phyloP scores from a whole-genome alignment of 169 alveolate genomes.

The Plasmodium coatneyi region DNA sequence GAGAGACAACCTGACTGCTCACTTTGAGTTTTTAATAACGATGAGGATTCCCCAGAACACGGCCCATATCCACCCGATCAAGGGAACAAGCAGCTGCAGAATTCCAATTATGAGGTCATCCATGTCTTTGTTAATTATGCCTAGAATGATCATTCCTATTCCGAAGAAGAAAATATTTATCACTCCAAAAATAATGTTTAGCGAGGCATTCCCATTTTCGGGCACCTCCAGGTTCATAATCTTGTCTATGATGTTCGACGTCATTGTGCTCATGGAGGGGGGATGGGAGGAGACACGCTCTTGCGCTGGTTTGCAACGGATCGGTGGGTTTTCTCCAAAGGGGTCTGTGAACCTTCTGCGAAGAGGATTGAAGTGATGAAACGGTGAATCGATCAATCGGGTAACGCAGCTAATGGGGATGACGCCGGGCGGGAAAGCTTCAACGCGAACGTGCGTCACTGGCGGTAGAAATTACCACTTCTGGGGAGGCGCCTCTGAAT shows the following conservation, averaged over 20 bases:
- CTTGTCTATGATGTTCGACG: constrained; percentile 27
- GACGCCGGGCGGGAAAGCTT: no score
- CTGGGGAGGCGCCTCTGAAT: background rate
- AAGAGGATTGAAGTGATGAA: background rate
- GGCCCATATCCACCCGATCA: constrained; percentile 90
- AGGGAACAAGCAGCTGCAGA: constrained; percentile 82
- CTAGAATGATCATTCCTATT: constrained; percentile 84
- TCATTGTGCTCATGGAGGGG: background rate
- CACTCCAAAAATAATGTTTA: constrained; percentile 77
- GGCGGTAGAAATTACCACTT: background rate
- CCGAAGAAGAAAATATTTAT: constrained; percentile 85
- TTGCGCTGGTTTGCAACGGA: background rate
- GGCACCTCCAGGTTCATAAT: constrained; percentile 66
- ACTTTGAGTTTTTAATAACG: constrained; percentile 69
- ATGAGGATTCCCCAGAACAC: constrained; percentile 87
- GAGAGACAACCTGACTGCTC: background rate
- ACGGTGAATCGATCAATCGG: background rate
- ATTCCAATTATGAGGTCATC: constrained; percentile 86
- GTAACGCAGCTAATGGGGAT: no score
- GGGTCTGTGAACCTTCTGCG: background rate
- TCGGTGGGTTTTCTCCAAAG: background rate
- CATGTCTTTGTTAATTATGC: constrained; percentile 81
- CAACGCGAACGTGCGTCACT: background rate
- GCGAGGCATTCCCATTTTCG: constrained; percentile 69
- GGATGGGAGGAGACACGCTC: background rate